These are phyloP conservation scores for Pythium utonaiense DNA, from an alignment of 352 stramenopile genomes.

Conservation along the genomic window DNA sequence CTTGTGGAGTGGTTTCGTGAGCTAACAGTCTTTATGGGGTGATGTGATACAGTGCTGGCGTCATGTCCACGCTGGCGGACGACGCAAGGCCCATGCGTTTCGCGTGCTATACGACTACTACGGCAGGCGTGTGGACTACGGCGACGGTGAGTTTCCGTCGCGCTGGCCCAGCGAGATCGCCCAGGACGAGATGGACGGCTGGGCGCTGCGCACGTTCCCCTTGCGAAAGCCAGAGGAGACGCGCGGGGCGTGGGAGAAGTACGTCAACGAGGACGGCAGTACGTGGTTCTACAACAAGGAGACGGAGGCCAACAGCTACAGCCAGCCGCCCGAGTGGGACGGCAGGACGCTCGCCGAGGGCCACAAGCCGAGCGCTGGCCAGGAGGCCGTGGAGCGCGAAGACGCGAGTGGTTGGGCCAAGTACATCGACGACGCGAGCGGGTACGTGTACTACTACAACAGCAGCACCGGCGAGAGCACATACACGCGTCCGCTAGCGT, in stretches of 20 bases:
- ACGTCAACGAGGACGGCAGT: conserved; percentile 40
- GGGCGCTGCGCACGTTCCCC: conserved; percentile 58
- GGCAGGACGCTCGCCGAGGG: conserved; percentile 17
- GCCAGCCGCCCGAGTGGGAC: conserved; percentile 24
- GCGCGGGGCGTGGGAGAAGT: conserved; percentile 52
- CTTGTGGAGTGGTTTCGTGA: not conserved
- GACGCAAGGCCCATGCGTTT: conserved; percentile 77
- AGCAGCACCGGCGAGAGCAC: conserved; percentile 57
- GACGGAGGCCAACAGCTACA: conserved; percentile 57
- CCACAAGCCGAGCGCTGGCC: conserved; percentile 10
- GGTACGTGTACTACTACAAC: conserved; percentile 82
- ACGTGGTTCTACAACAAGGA: conserved; percentile 77
- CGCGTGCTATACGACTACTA: conserved; percentile 91
- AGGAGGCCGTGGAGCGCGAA: not conserved
- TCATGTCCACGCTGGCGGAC: conserved; percentile 84
- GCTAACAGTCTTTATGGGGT: not conserved
- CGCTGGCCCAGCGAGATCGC: conserved; percentile 87
- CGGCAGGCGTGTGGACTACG: conserved; percentile 89
- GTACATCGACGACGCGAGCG: conserved; percentile 44
- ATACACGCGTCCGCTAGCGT: conserved; percentile 38
- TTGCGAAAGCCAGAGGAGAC: conserved; percentile 41
- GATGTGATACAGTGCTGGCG: conserved; percentile 65
- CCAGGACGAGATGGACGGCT: conserved; percentile 85
- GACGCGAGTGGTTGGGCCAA: conserved; percentile 31
- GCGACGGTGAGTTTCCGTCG: conserved; percentile 87